These are phyloP conservation scores for Tieghemostelium lacteum DNA, from an alignment of 78 protist genomes.

Conservation along the genomic window DNA sequence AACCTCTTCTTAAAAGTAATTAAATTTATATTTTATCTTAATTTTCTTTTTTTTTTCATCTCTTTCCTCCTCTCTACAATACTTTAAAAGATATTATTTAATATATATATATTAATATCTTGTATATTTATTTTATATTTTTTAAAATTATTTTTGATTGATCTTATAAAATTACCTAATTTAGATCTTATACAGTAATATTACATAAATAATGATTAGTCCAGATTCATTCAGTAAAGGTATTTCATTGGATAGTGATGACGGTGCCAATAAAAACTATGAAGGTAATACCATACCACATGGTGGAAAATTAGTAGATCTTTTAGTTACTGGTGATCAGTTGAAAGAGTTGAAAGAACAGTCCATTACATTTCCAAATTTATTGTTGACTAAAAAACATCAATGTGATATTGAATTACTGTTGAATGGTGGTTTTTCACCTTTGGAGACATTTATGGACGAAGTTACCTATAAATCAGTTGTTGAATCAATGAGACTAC, in stretches of 20 bases:
- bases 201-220: background rate
- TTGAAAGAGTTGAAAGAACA: slow-evolving; percentile 17
- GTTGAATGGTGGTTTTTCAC: slow-evolving; percentile 85
- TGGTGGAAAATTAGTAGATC: slow-evolving; percentile 89
- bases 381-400: slow-evolving; percentile 85
- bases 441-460: slow-evolving; percentile 84
- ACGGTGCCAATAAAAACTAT: too few species aligned
- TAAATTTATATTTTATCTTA: background rate
- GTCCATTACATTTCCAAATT: slow-evolving; percentile 25
- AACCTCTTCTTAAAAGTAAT: too few species aligned
- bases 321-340: slow-evolving; percentile 39
- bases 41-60: background rate
- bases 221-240: background rate
- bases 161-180: too few species aligned
- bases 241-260: background rate
- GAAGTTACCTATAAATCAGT: slow-evolving; percentile 74
- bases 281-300: slow-evolving; percentile 86
- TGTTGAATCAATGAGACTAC: slow-evolving; percentile 45
- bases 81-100: background rate
- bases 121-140: background rate
- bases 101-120: background rate
- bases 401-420: slow-evolving; percentile 93
- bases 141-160: background rate
- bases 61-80: background rate
- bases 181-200: too few species aligned